phyloP scores from a whole-genome alignment of 108 stramenopile genomes.

The Discostella pseudostelligera region DNA sequence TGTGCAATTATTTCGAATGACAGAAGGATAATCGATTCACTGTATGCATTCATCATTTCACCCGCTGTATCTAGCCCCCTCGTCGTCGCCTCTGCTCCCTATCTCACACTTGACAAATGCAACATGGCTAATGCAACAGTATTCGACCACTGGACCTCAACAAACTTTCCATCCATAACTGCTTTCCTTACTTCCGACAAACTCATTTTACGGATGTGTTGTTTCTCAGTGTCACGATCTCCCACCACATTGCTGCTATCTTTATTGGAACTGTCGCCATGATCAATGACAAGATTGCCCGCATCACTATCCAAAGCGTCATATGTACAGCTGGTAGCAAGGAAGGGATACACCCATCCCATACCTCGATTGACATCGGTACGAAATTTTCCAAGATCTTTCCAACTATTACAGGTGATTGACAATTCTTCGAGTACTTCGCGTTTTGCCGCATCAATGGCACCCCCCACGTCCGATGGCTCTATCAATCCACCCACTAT shows the following conservation, averaged over 20 bases:
- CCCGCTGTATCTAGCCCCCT: no score
- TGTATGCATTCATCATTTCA: no score
- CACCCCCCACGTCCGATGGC: conserved; percentile 15
- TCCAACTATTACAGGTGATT: background rate
- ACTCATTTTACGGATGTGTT: conserved; percentile 50
- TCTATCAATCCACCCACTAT: conserved; percentile 84
- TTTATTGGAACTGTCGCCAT: conserved; percentile 5
- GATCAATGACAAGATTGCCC: no score
- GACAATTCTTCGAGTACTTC: conserved; percentile 1
- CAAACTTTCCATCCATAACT: conserved; percentile 56
- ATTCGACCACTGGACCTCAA: conserved; percentile 85
- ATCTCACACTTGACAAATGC: conserved; percentile 25
- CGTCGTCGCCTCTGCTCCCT: no score
- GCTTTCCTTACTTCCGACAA: conserved; percentile 48
- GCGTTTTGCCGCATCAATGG: background rate
- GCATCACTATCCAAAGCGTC: background rate
- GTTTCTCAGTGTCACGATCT: conserved; percentile 66
- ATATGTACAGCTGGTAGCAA: conserved; percentile 56
- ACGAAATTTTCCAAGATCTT: background rate
- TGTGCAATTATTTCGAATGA: no score
- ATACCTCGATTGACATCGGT: conserved; percentile 10
- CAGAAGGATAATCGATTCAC: no score
- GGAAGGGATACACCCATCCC: conserved; percentile 43
- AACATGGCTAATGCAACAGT: conserved; percentile 73
- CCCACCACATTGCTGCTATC: conserved; percentile 50